Evolutionary conservation across 2,329 filamentous ascomycete genomes (phyloP).

Genomic region (Rhinocladiella similis): DNA sequence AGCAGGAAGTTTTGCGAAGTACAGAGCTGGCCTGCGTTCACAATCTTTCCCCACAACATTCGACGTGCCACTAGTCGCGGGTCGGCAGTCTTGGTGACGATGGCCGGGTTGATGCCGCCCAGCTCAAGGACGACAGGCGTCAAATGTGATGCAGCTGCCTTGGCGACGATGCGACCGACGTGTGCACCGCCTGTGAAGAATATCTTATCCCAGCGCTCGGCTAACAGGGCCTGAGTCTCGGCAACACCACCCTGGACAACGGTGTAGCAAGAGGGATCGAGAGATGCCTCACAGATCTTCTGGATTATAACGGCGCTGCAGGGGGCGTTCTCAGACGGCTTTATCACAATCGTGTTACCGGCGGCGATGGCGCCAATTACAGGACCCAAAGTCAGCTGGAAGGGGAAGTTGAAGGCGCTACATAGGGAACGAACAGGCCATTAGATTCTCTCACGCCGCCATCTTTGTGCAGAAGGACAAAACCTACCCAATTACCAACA

Average conservation of each 20-base stretch:
- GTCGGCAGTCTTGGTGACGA: constrained; percentile 82
- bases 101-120: constrained; percentile 87
- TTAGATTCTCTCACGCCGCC: no score
- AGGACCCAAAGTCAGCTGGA: constrained; percentile 76
- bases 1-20: constrained; percentile 91
- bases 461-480: no score
- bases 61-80: constrained; percentile 77
- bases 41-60: constrained; percentile 82
- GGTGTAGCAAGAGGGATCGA: constrained; percentile 75
- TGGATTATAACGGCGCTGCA: constrained; percentile 75
- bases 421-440: constrained; percentile 9
- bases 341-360: constrained; percentile 85
- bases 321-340: constrained; percentile 83
- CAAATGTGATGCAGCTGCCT: constrained; percentile 84
- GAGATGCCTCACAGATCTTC: constrained; percentile 71
- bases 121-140: constrained; percentile 89
- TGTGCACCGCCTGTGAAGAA: constrained; percentile 83
- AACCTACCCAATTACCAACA: constrained; percentile 75
- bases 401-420: constrained; percentile 87
- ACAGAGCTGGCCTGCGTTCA: constrained; percentile 89
- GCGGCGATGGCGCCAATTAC: constrained; percentile 87
- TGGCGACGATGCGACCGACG: constrained; percentile 85
- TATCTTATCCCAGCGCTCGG: constrained; percentile 96
- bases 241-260: constrained; percentile 78
- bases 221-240: constrained; percentile 78